Conservation (phyloP, 2,329 filamentous ascomycete genomes). For the Boeremia lycopersici region DNA sequence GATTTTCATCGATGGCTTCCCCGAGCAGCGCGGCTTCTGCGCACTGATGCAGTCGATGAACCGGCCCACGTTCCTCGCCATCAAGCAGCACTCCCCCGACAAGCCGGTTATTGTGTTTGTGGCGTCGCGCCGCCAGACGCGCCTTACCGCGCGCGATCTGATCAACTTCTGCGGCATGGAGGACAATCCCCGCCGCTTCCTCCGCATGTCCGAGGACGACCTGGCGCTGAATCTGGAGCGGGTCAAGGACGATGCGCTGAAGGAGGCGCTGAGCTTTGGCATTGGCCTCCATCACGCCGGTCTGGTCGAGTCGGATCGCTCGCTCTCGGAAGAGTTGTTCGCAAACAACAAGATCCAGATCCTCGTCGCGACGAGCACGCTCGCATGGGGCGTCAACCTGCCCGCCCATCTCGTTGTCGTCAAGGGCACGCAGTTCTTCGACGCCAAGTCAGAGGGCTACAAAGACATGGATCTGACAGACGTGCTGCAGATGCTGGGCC, state of each 20-base stretch:
- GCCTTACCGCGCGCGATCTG: slow-evolving; percentile 91
- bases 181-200: slow-evolving; percentile 91
- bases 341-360: slow-evolving; percentile 98
- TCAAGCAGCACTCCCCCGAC: slow-evolving; percentile 93
- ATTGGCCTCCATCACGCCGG: slow-evolving; percentile 97
- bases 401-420: slow-evolving; percentile 97
- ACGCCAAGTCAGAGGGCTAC: slow-evolving; percentile 96
- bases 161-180: slow-evolving; percentile 99
- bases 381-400: slow-evolving; percentile 98
- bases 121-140: slow-evolving; percentile 90
- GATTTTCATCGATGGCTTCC: slow-evolving; percentile 97
- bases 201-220: slow-evolving; percentile 94
- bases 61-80: slow-evolving; percentile 90
- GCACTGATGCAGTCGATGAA: slow-evolving; percentile 99
- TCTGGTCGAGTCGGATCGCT: slow-evolving; percentile 91
- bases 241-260: slow-evolving; percentile 90
- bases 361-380: slow-evolving; percentile 89
- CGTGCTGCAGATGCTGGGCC: slow-evolving; percentile 95
- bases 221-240: slow-evolving; percentile 83
- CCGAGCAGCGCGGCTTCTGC: slow-evolving; percentile 92
- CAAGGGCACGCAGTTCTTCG: slow-evolving; percentile 97
- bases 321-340: slow-evolving; percentile 91
- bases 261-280: slow-evolving; percentile 94
- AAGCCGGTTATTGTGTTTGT: slow-evolving; percentile 99
- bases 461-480: slow-evolving; percentile 99